phyloP scores from a whole-genome alignment of 129 eudicot species.

The Pulicaria dysenterica region DNA sequence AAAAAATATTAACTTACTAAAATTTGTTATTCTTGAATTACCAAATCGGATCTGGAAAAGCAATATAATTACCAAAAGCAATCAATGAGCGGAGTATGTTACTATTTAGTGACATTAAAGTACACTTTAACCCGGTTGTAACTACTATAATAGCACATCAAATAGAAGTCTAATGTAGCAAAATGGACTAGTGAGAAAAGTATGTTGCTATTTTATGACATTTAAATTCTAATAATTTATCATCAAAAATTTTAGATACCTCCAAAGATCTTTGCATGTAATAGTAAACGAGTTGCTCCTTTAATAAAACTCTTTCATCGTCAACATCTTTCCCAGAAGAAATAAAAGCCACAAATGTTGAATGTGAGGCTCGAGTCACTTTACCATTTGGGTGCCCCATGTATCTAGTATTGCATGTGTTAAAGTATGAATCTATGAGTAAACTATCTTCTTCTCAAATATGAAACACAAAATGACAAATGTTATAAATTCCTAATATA shows the following conservation, averaged over 20 bases:
- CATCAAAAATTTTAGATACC: conserved; percentile 42
- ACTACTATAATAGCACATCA: no score
- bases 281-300: conserved; percentile 94
- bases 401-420: conserved; percentile 55
- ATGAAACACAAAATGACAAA: not conserved
- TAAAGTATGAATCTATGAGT: conserved; percentile 34
- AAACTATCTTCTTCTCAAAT: conserved; percentile 13
- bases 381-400: conserved; percentile 90
- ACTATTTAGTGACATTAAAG: no score
- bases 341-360: conserved; percentile 77
- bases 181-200: no score
- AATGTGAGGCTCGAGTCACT: conserved; percentile 87
- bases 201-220: no score
- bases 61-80: no score
- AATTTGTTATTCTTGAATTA: no score
- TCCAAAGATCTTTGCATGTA: conserved; percentile 92
- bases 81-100: no score
- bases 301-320: conserved; percentile 62
- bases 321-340: conserved; percentile 74
- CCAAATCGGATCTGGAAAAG: no score
- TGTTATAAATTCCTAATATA: not conserved
- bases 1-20: no score
- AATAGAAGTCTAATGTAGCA: no score
- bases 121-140: no score
- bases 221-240: no score